Evolutionary conservation across 176 grass and related monocot genomes (phyloP), one percentile per base, ranked within the genome.

Genomic region (Zea luxurians): DNA sequence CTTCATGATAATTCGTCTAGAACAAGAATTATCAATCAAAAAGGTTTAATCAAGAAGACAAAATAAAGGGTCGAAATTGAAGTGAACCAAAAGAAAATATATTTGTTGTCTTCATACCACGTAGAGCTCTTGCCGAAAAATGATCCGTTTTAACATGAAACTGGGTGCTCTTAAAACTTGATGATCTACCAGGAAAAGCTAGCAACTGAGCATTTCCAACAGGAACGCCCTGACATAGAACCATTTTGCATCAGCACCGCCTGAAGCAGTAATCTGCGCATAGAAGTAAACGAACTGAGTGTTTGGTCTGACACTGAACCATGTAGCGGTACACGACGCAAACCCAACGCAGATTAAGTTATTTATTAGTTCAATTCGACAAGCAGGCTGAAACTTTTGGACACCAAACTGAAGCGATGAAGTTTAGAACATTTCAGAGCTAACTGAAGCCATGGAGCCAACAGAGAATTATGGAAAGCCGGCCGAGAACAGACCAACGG

Each of bases 181-280:
- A 41, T 50, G 77, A 81, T 53, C 66, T 75, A 7, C 59, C 50
- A 78, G 82, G 82, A 78, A 89, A 82, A 66, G 82, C 87, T 61
- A 85, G 66, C 16, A 85, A 67, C 48, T 89, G 82, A 58, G 82
- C 60, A 72, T 78, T 69, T 42, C 77, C 72, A 68, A 67, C 44
- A 73, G 82, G 45, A 49, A 84, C 20, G 2, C 78, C 87, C 20
- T 85, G 87, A 45, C 48, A 85, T 12, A 66, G 73, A 67, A 43
- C 49, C 87, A 89, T 89, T 80, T 38, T 77, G 79, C 57, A 75
- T 86, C 41, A 63, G 38, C n/a, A 0, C 9, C 8, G 40, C 45
- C 71, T 68, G 38, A 37, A 40, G 61, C 46, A 46, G 52, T 16
- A 52, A 75, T n/a, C 86, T 84, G 38, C n/a, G 27, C 55, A 48